Evolutionary conservation across 1,284 basidiomycete genomes (phyloP).

Genomic region (Athelia sp.): DNA sequence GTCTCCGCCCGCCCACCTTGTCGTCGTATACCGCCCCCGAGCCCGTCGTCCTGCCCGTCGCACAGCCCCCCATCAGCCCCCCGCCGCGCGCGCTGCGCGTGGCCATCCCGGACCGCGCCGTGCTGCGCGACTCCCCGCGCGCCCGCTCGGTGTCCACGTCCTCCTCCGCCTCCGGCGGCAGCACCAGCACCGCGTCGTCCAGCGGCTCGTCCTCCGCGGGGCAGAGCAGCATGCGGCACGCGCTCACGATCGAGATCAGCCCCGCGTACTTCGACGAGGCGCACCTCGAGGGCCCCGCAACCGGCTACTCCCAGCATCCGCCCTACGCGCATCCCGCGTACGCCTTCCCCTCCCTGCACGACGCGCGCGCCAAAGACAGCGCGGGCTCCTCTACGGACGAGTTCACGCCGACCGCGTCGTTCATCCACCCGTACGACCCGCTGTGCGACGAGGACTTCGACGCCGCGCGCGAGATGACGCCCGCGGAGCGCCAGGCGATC

Average conservation of each 20-base stretch:
- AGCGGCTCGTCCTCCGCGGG: constrained; percentile 10
- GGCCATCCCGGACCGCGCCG: constrained; percentile 19
- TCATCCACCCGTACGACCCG: constrained; percentile 48
- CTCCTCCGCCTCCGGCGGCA: constrained; percentile 19
- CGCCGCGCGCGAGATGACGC: constrained; percentile 13
- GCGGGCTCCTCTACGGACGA: constrained; percentile 8
- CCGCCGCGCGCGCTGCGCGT: constrained; percentile 14
- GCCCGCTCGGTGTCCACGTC: constrained; percentile 17
- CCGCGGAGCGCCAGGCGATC: constrained; percentile 36
- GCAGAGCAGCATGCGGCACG: constrained; percentile 12
- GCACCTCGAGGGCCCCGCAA: constrained; percentile 49
- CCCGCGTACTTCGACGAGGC: constrained; percentile 60
- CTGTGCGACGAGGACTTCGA: constrained; percentile 29
- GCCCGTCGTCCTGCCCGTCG: constrained; percentile 10
- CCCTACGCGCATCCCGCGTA: no score
- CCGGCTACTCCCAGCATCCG: constrained; percentile 22
- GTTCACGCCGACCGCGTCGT: constrained; percentile 46
- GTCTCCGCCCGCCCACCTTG: constrained; percentile 13
- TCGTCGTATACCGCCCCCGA: constrained; percentile 16
- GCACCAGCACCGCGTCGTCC: constrained; percentile 16
- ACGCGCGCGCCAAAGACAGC: background rate
- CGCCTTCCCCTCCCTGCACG: background rate
- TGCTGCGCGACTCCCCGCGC: constrained; percentile 16
- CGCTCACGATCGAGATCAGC: constrained; percentile 47
- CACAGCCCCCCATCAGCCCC: constrained; percentile 10